phyloP scores from a whole-genome alignment of 768 basidiomycete genomes.

The Podaxis carcinomalis region DNA sequence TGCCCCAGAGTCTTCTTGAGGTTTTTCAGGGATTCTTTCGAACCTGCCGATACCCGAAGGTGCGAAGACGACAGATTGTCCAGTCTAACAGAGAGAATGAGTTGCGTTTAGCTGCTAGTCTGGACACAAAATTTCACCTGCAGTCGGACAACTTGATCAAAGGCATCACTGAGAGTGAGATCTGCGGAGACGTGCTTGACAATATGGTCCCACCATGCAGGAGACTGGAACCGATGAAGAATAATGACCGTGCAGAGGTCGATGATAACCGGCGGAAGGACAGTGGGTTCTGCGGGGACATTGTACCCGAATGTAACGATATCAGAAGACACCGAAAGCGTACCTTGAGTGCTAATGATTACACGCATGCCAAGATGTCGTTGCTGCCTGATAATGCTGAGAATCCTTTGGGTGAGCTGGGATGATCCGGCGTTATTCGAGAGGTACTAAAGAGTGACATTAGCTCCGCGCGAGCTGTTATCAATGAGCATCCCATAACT shows the following conservation, averaged over 20 bases:
- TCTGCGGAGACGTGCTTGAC: slow-evolving; percentile 64
- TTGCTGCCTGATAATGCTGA: slow-evolving; percentile 62
- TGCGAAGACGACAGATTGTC: slow-evolving; percentile 65
- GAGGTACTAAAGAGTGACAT: slow-evolving; percentile 45
- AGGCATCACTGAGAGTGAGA: slow-evolving; percentile 52
- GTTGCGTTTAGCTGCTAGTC: background rate
- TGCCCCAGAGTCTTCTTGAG: background rate
- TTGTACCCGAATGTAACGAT: background rate
- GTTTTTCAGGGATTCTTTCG: background rate
- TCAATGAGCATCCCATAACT: slow-evolving; percentile 3
- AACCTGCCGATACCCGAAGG: slow-evolving; percentile 55
- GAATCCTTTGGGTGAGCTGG: slow-evolving; percentile 54
- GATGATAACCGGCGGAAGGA: slow-evolving; percentile 62
- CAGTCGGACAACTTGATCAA: slow-evolving; percentile 61
- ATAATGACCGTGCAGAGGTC: slow-evolving; percentile 64
- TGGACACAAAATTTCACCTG: slow-evolving; percentile 36
- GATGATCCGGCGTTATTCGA: slow-evolving; percentile 38
- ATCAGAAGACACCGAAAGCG: slow-evolving; percentile 6
- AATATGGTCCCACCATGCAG: slow-evolving; percentile 71
- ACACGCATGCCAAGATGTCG: slow-evolving; percentile 71
- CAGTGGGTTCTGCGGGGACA: slow-evolving; percentile 54
- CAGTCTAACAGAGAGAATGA: slow-evolving; percentile 44
- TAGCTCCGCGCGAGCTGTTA: background rate
- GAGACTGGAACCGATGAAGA: slow-evolving; percentile 71
- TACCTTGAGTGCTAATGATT: slow-evolving; percentile 72